Base-by-base conservation (phyloP, 768 basidiomycete species). In the Tricholoma bakamatsutake region DNA sequence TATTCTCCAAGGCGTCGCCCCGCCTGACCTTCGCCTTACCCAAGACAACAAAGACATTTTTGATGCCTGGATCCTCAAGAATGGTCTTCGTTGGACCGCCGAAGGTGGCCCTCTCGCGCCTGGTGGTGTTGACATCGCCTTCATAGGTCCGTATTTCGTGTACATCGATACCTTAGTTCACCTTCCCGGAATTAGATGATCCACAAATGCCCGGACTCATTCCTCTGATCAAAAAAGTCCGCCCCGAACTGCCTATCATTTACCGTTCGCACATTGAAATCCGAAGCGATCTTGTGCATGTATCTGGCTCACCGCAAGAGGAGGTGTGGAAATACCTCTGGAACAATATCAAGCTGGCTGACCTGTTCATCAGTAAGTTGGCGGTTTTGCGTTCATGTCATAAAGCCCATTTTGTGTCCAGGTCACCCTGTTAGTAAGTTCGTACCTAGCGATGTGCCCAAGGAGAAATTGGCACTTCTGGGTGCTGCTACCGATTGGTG, bases 181-280 rank as follows among this genome's bases (percentile, higher is more conserved):
- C 31, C 5, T 17, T 1, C 21, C 39, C 8, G 50, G 17, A 34
- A 11, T n/a, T 52, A 73, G 89, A 92, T 71, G 90, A 92, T 70
- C 90, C 90, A n/a, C 89, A 93, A 70, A 92, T 97, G 84, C 90
- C 93, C 40, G 93, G 93, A 49, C 79, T 97, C 53, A 95, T 98
- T 67, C 95, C 95, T 5, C 78, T 94, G 61, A 96, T 97, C 78
- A 85, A 83, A 68, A 87, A 88, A 74, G 75, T 86, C 53, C 80
- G 88, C 56, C 93, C 93, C 2, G 85, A 88, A 24, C 74, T 94
- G 47, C 93, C 93, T 52, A 92, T 97, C 66, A 76, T 95, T 60
- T 98, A 95, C 69, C 86, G 94, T 45, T 96, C 93, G 52, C 94
- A 97, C 76, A 97, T 97, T 58, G 93, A 98, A 74, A 93, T 89